Evolutionary conservation across 116 monocot species (phyloP).

Genomic region (Posidonia oceanica): DNA sequence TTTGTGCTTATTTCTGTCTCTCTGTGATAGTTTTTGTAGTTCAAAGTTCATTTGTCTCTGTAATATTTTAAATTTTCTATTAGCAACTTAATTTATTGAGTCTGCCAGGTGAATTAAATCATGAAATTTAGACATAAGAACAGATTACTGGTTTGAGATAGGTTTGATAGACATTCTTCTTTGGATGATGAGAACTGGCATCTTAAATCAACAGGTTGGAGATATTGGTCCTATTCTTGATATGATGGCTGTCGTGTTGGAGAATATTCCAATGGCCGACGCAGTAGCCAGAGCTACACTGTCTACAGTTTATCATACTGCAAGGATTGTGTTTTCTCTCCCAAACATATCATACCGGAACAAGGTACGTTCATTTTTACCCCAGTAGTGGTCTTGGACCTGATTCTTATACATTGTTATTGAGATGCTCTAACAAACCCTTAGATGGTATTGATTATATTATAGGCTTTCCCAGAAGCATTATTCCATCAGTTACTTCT

Average conservation of each 20-base stretch:
- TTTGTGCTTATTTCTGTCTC: neutral
- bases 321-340: slow-evolving; percentile 44
- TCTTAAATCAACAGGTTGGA: slow-evolving; percentile 50
- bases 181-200: slow-evolving; percentile 5
- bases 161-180: neutral
- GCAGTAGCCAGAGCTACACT: slow-evolving; percentile 53
- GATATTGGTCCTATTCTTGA: slow-evolving; percentile 88
- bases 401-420: neutral
- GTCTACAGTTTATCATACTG: slow-evolving; percentile 52
- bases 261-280: slow-evolving; percentile 51
- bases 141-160: neutral
- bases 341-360: slow-evolving; percentile 55
- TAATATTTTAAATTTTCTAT: neutral
- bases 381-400: neutral
- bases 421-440: neutral
- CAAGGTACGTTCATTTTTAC: slow-evolving; percentile 36
- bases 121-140: neutral
- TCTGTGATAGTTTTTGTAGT: too few relatives aligned
- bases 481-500: slow-evolving; percentile 86
- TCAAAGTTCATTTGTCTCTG: too few relatives aligned
- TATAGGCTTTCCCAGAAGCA: slow-evolving; percentile 93
- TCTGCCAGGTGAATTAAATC: neutral
- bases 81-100: neutral
- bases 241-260: slow-evolving; percentile 67
- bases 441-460: slow-evolving; percentile 10